These are phyloP conservation scores for Schwanniomyces polymorphus DNA, from an alignment of 805 yeast genomes.

Conservation along the genomic window DNA sequence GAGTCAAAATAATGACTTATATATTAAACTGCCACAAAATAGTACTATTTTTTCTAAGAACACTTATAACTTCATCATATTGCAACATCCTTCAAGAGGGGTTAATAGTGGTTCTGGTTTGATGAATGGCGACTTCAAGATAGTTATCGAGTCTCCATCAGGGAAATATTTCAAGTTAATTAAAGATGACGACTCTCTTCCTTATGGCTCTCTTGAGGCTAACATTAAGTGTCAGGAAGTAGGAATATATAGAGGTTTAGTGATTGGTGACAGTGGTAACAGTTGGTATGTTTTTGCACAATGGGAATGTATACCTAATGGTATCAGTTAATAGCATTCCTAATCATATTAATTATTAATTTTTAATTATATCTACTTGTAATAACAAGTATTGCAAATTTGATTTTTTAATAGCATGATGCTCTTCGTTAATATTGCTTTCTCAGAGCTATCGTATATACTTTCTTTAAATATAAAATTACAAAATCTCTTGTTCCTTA, in stretches of 20 bases:
- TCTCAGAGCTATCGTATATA: too few species aligned
- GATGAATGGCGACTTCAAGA: constrained; percentile 46
- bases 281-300: constrained; percentile 91
- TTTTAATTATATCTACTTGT: background rate
- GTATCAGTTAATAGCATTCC: background rate
- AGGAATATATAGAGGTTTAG: constrained; percentile 84
- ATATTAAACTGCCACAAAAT: constrained; percentile 83
- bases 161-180: constrained; percentile 69
- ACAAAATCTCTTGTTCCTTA: too few species aligned
- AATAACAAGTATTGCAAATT: background rate
- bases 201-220: constrained; percentile 60
- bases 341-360: background rate
- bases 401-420: too few species aligned
- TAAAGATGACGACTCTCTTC: constrained; percentile 46
- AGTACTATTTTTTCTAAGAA: constrained; percentile 55
- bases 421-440: too few species aligned
- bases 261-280: constrained; percentile 70
- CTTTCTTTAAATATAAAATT: too few species aligned
- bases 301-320: constrained; percentile 64
- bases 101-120: constrained; percentile 36
- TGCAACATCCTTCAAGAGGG: constrained; percentile 60
- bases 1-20: constrained; percentile 70
- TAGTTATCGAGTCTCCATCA: constrained; percentile 81
- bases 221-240: constrained; percentile 62
- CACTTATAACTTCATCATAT: constrained; percentile 63